These are phyloP conservation scores for Solanum paucissectum DNA, from an alignment of 257 asterid species.

Conservation along the genomic window DNA sequence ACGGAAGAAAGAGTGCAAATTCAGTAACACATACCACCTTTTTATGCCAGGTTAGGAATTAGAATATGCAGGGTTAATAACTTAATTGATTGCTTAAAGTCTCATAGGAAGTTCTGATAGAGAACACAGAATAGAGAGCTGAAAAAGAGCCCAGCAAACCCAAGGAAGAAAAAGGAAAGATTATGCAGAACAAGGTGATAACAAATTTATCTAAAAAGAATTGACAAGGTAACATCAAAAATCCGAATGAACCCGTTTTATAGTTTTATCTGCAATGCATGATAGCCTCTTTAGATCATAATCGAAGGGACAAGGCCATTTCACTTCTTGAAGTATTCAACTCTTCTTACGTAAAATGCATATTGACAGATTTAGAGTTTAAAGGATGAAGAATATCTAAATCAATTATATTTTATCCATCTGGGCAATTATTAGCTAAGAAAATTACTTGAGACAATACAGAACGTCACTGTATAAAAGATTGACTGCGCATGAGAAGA, in stretches of 20 bases:
- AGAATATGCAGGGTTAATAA: background rate
- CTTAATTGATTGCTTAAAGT: background rate
- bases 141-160: background rate
- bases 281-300: background rate
- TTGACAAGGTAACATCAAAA: background rate
- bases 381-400: background rate
- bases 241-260: background rate
- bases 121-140: background rate
- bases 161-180: background rate
- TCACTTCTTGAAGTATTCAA: background rate
- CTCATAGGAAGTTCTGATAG: background rate
- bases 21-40: background rate
- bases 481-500: constrained; percentile 83
- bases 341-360: background rate
- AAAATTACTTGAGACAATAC: constrained; percentile 44
- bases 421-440: background rate
- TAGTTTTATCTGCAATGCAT: background rate
- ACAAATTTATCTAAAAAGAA: background rate
- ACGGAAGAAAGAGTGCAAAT: background rate
- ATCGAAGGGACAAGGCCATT: background rate
- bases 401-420: background rate
- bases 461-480: constrained; percentile 29
- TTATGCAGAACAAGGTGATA: background rate
- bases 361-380: background rate
- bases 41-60: background rate